These are phyloP conservation scores for Zygnema cylindricum DNA, from an alignment of 139 green algal genomes.

Conservation along the genomic window DNA sequence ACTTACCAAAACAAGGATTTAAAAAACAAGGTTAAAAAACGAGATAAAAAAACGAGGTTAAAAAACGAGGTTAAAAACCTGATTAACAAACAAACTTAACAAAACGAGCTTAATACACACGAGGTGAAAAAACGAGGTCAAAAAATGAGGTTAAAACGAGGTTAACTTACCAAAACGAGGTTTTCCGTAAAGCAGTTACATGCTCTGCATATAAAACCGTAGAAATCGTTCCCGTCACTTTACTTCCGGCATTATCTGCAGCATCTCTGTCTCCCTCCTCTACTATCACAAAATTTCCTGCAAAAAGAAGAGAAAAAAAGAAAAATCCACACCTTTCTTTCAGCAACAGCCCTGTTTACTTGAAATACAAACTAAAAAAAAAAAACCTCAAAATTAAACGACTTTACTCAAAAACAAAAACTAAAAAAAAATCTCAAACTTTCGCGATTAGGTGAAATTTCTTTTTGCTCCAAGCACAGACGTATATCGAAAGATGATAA, in stretches of 20 bases:
- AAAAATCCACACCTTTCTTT: too few relatives aligned
- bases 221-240: slow-evolving; percentile 13
- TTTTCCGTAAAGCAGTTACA: neutral
- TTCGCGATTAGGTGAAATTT: too few relatives aligned
- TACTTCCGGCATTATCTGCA: neutral
- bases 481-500: too few relatives aligned
- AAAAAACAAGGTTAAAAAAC: neutral
- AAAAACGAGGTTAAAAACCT: neutral
- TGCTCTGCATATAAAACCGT: slow-evolving; percentile 1
- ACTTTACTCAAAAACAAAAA: too few relatives aligned
- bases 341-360: neutral
- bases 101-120: neutral
- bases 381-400: too few relatives aligned
- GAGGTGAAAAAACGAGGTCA: neutral
- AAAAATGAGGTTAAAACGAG: neutral
- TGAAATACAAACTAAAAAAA: neutral
- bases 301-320: too few relatives aligned
- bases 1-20: neutral
- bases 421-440: too few relatives aligned
- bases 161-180: neutral
- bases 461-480: too few relatives aligned
- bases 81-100: neutral
- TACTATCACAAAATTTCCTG: slow-evolving; percentile 20
- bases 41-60: neutral
- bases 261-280: slow-evolving; percentile 2